A percentile compares a stretch with the other conserved stretches of the same genome.
Conservation (phyloP, 805 yeast genomes). For the Candida yuanshanica region DNA sequence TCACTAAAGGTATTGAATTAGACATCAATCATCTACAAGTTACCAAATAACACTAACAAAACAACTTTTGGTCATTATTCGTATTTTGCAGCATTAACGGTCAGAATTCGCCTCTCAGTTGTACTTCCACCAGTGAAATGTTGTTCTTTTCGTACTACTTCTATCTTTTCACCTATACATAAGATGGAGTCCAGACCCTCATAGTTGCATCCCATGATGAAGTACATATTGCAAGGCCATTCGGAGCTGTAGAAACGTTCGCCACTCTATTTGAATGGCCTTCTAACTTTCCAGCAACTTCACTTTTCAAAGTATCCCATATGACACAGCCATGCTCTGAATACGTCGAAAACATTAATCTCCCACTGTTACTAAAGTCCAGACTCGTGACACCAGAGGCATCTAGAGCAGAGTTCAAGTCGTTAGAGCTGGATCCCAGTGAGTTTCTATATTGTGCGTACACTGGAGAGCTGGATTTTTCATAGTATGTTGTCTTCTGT, state of each 20-base stretch:
- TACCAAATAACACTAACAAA: too few relatives aligned
- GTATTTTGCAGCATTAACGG: too few relatives aligned
- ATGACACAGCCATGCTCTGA: constrained; percentile 69
- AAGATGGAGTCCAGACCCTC: constrained; percentile 52
- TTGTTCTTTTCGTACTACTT: too few relatives aligned
- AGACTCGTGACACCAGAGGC: constrained; percentile 67
- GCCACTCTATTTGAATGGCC: constrained; percentile 61
- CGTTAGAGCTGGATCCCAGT: constrained; percentile 6
- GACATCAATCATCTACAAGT: neutral
- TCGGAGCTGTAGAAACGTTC: constrained; percentile 59
- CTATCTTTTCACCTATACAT: too few relatives aligned
- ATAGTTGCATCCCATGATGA: constrained; percentile 78
- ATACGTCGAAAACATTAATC: constrained; percentile 69
- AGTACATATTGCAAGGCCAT: constrained; percentile 73
- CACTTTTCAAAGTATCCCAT: constrained; percentile 71
- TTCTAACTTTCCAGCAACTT: constrained; percentile 57
- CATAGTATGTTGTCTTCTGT: constrained; percentile 11
- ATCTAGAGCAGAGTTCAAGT: constrained; percentile 33
- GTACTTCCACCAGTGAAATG: too few relatives aligned
- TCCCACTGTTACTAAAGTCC: constrained; percentile 68
- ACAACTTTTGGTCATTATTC: too few relatives aligned
- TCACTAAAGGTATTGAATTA: neutral
- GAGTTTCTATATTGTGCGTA: constrained; percentile 12
- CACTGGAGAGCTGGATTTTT: constrained; percentile 2
- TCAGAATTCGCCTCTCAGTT: too few relatives aligned